phyloP scores from a whole-genome alignment of 768 basidiomycete genomes.

The Filobasidium floriforme region DNA sequence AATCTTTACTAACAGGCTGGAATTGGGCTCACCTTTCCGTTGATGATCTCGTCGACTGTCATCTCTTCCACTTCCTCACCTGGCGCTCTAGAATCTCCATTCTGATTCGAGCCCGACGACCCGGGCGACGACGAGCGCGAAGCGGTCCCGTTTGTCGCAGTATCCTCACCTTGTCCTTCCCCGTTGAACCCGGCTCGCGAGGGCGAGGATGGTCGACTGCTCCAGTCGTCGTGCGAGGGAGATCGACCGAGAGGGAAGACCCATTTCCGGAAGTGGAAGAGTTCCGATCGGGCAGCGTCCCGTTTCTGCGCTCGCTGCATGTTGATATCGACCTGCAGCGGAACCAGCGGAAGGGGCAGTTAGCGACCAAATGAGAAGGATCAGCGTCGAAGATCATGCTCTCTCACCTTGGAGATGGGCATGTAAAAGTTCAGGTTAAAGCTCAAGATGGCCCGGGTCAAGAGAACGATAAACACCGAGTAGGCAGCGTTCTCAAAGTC shows the following conservation, averaged over 20 bases:
- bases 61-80: constrained; percentile 87
- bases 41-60: constrained; percentile 84
- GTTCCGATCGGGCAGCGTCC: constrained; percentile 63
- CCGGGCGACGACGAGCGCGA: background rate
- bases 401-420: constrained; percentile 82
- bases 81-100: constrained; percentile 47
- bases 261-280: constrained; percentile 83
- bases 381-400: background rate
- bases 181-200: background rate
- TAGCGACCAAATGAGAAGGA: background rate
- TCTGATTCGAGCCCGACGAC: background rate
- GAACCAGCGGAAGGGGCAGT: constrained; percentile 10
- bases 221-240: constrained; percentile 36
- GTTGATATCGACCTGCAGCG: constrained; percentile 81
- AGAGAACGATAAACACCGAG: constrained; percentile 83
- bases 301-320: constrained; percentile 83
- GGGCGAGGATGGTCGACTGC: constrained; percentile 25
- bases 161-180: background rate
- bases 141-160: background rate
- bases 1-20: background rate
- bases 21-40: constrained; percentile 62
- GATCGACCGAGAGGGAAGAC: constrained; percentile 58
- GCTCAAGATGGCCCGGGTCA: constrained; percentile 84
- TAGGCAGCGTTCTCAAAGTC: constrained; percentile 99
- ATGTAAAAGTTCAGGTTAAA: constrained; percentile 92